Evolutionary conservation across 306 rosid genomes (phyloP), one percentile per base, ranked within the genome.

Genomic region (Lathyrus tuberosus): DNA sequence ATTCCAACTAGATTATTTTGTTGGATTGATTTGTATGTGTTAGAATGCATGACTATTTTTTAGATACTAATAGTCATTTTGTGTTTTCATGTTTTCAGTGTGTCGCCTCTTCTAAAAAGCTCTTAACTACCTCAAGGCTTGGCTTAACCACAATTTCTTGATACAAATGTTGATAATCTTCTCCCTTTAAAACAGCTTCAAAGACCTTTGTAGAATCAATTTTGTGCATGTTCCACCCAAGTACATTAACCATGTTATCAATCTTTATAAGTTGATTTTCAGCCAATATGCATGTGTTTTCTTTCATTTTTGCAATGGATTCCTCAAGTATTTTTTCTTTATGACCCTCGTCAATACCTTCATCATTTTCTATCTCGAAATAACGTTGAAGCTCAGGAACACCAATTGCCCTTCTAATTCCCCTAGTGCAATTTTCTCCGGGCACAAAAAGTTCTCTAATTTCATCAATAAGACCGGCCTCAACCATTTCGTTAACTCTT

Each of bases 331-430:
- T 7, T 26, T 42, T 33, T 51, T 73, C 20, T 43, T 62, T 78
- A 5, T 10, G 1, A 17, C 2, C 18, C 8, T 51, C 53, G 10
- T 40, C 70, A 11, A 53, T 2, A 40, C 2, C 2, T n/a, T 37
- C 4, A 24, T 43, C 53, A 0, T 62, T 73, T 41, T 73, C 79
- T 3, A 52, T 18, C 14, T 41, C 20, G 18, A 79, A 51, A 73
- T 73, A 73, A 3, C 35, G 0, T 1, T 67, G 46, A 4, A 82
- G 13, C 42, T 82, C 85, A 49, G 68, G 52, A 58, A 70, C 77
- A 1, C 85, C 82, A 31, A 81, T 77, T 0, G 80, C 80, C 28
- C 77, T 77, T 77, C 71, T 62, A 9, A 81, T 13, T 14, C 85
- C 82, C 16, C 2, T 18, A 15, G 61, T 5, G 30, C 44, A 73